These are phyloP conservation scores for Dactylellina parvicollis DNA, from an alignment of 2,329 filamentous ascomycete species.

Conservation along the genomic window DNA sequence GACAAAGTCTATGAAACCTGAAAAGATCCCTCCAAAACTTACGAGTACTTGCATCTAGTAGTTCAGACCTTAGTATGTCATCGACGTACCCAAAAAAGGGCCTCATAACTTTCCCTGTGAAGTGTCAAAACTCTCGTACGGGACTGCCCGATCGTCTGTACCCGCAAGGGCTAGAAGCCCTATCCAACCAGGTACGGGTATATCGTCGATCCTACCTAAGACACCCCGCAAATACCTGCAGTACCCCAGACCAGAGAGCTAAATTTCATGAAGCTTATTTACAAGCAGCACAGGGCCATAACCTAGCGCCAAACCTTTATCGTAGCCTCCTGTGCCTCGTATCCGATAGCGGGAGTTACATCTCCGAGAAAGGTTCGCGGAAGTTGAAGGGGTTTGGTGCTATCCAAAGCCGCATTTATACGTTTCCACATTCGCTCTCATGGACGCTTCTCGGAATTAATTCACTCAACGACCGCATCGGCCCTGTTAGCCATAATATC, in stretches of 20 bases:
- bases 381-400: too few species aligned
- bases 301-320: too few species aligned
- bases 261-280: too few species aligned
- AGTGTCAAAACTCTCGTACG: slow-evolving; percentile 6
- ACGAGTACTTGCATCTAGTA: not conserved
- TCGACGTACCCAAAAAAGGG: not conserved
- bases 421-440: too few species aligned
- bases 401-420: too few species aligned
- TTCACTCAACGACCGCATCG: slow-evolving; percentile 13
- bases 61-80: not conserved
- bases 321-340: too few species aligned
- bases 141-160: slow-evolving; percentile 18
- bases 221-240: slow-evolving; percentile 12
- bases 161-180: slow-evolving; percentile 21
- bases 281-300: too few species aligned
- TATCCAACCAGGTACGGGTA: not conserved
- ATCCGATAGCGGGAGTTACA: not conserved
- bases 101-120: not conserved
- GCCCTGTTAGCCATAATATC: not conserved
- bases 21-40: not conserved
- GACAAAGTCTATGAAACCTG: not conserved
- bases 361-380: too few species aligned
- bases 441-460: not conserved
- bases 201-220: not conserved
- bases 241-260: not conserved